Conservation (phyloP, 2,329 filamentous ascomycete genomes). For the Teratosphaeria zuluensis region DNA sequence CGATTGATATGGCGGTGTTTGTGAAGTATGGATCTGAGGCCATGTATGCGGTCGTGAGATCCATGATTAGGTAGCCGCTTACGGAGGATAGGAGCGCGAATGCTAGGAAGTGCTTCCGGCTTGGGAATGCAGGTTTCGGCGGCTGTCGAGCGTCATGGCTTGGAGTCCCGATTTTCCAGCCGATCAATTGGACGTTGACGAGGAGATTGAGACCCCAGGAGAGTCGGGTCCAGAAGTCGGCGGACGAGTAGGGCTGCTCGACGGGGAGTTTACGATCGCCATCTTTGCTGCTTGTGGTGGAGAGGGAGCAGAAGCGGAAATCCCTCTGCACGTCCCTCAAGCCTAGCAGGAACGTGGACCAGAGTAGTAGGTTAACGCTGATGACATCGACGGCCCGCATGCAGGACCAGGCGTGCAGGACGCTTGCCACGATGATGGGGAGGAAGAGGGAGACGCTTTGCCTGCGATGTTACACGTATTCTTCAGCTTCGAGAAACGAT, state of each 20-base stretch:
- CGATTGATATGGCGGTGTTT: slow-evolving; percentile 7
- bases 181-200: slow-evolving; percentile 14
- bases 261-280: not conserved
- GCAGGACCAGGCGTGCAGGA: slow-evolving; percentile 17
- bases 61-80: slow-evolving; percentile 15
- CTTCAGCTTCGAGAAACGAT: too few relatives aligned
- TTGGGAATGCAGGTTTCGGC: slow-evolving; percentile 6
- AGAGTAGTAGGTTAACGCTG: slow-evolving; percentile 18
- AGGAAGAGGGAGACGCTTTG: slow-evolving; percentile 14
- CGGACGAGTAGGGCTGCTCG: slow-evolving; percentile 15
- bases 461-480: not conserved
- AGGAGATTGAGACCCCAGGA: slow-evolving; percentile 18
- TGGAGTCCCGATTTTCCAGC: slow-evolving; percentile 18
- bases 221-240: slow-evolving; percentile 11
- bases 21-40: slow-evolving; percentile 19
- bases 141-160: slow-evolving; percentile 19
- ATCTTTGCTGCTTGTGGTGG: not conserved
- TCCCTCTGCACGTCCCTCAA: slow-evolving; percentile 18
- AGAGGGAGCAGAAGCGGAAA: slow-evolving; percentile 7
- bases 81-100: slow-evolving; percentile 11
- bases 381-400: slow-evolving; percentile 24
- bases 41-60: slow-evolving; percentile 16
- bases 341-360: slow-evolving; percentile 15
- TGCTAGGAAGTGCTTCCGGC: slow-evolving; percentile 9
- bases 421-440: slow-evolving; percentile 14